phyloP scores from a whole-genome alignment of 768 basidiomycete genomes.

The Lentinula sp. region DNA sequence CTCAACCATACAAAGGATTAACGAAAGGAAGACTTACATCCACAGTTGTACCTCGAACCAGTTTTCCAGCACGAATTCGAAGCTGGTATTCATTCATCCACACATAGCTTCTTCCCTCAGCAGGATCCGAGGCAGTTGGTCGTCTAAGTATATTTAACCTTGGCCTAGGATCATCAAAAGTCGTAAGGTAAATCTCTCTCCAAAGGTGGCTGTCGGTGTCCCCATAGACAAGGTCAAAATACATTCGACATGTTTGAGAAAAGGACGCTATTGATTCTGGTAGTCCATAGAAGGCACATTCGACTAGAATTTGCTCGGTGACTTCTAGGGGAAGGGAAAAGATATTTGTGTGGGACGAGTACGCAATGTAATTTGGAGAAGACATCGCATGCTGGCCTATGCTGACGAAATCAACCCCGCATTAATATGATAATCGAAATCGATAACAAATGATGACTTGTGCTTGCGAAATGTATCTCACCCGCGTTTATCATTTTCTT shows the following conservation, averaged over 20 bases:
- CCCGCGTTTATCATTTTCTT: too few relatives aligned
- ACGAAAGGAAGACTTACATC: not conserved
- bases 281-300: slow-evolving; percentile 12
- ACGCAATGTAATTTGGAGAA: not conserved
- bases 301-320: slow-evolving; percentile 28
- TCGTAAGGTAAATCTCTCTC: slow-evolving; percentile 40
- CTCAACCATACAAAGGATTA: not conserved
- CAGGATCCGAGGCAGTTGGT: not conserved
- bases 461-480: too few relatives aligned
- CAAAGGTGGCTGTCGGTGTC: slow-evolving; percentile 34
- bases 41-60: not conserved
- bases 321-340: slow-evolving; percentile 32
- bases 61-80: not conserved
- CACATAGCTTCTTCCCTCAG: not conserved
- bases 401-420: not conserved
- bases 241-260: slow-evolving; percentile 27
- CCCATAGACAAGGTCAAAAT: slow-evolving; percentile 29
- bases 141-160: slow-evolving; percentile 13
- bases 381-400: not conserved
- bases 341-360: not conserved
- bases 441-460: too few relatives aligned
- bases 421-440: too few relatives aligned
- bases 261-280: slow-evolving; percentile 28
- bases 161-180: slow-evolving; percentile 44
- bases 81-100: slow-evolving; percentile 1